phyloP scores from a whole-genome alignment of 768 basidiomycete genomes.

The Agaricus blazei region DNA sequence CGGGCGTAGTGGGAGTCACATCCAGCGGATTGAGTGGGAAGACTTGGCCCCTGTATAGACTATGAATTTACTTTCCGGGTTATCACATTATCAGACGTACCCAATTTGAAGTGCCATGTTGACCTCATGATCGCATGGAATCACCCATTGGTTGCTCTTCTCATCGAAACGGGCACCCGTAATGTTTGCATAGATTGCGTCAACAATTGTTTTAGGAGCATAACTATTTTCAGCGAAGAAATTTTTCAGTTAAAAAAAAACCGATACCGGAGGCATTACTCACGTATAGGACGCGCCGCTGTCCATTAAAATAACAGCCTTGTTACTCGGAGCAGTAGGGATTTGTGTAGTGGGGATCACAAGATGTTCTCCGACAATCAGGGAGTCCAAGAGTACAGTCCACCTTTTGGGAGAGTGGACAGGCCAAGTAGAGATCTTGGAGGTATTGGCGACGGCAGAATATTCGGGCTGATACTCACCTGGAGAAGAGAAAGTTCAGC shows the following conservation, averaged over 20 bases:
- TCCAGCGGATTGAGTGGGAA: conserved; percentile 82
- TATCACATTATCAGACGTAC: conserved; percentile 33
- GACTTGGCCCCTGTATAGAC: conserved; percentile 52
- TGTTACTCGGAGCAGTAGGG: conserved; percentile 53
- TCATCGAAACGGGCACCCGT: conserved; percentile 58
- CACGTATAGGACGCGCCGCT: conserved; percentile 81
- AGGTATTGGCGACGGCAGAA: conserved; percentile 47
- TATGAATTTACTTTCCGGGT: conserved; percentile 1
- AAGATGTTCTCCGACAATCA: conserved; percentile 53
- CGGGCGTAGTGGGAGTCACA: conserved; percentile 44
- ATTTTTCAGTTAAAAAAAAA: neutral
- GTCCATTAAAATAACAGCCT: conserved; percentile 74
- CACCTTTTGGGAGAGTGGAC: conserved; percentile 57
- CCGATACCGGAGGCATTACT: conserved; percentile 18
- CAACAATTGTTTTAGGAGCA: conserved; percentile 55
- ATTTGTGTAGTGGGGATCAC: conserved; percentile 52
- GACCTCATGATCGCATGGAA: conserved; percentile 73
- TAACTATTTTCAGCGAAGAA: conserved; percentile 42
- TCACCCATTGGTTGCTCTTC: conserved; percentile 53
- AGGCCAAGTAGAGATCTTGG: conserved; percentile 73
- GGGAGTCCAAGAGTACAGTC: conserved; percentile 72
- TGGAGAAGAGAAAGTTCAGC: conserved; percentile 18
- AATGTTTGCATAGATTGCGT: conserved; percentile 65
- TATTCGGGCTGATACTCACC: conserved; percentile 69
- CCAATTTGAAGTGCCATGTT: conserved; percentile 76